A percentile compares a stretch with the other conserved stretches of the same genome.
Evolutionary conservation across 1,139 yeast species (phyloP).

Genomic region (Zygosaccharomyces sapae): DNA sequence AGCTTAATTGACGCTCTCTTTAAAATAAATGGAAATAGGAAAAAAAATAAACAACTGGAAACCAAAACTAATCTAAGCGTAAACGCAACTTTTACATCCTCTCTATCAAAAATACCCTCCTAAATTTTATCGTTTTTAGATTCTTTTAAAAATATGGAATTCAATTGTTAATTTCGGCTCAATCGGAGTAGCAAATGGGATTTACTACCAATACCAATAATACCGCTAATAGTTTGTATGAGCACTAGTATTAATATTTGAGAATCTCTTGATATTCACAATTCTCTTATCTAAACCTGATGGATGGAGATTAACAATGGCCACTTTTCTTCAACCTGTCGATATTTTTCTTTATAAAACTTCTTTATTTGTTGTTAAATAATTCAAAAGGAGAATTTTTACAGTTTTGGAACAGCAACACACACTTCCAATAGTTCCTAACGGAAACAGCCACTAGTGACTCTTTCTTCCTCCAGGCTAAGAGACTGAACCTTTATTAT

Average conservation of each 20-base stretch:
- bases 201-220: no score
- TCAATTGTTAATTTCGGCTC: no score
- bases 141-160: no score
- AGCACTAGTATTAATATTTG: no score
- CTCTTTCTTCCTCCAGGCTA: neutral
- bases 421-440: neutral
- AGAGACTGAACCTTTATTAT: no score
- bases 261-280: no score
- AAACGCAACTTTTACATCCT: neutral
- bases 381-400: neutral
- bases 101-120: neutral
- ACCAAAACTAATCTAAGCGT: neutral
- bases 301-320: no score
- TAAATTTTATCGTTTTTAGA: neutral
- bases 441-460: neutral
- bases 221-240: no score
- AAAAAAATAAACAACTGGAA: neutral
- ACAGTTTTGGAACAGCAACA: neutral
- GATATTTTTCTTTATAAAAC: neutral
- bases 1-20: neutral
- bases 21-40: neutral
- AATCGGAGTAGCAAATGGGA: no score
- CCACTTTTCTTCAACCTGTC: no score
- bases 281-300: no score
- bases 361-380: neutral